Evolutionary conservation across 257 asterid species (phyloP).

Genomic region (Lycium barbarum): DNA sequence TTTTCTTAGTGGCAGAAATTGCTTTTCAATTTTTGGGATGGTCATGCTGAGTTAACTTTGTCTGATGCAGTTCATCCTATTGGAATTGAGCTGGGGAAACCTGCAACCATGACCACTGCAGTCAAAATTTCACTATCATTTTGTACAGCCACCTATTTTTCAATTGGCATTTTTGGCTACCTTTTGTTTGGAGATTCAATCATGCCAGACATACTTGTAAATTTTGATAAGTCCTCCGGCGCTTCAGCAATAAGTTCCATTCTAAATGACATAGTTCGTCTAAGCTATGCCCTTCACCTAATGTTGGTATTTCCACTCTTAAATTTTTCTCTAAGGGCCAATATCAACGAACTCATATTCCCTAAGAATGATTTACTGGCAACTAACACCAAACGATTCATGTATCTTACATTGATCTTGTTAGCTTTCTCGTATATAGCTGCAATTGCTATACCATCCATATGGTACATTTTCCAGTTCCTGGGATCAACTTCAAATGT

Average conservation of each 20-base stretch:
- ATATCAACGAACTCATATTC: too few species aligned
- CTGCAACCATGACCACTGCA: constrained; percentile 79
- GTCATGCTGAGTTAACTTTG: too few species aligned
- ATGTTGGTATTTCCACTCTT: too few species aligned
- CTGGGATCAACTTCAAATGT: constrained; percentile 90
- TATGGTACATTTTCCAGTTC: constrained; percentile 94
- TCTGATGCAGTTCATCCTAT: constrained; percentile 81
- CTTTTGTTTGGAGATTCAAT: constrained; percentile 87
- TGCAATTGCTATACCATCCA: constrained; percentile 75
- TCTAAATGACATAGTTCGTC: constrained; percentile 48
- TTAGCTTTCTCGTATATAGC: constrained; percentile 63
- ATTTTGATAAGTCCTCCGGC: constrained; percentile 68
- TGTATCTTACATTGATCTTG: constrained; percentile 56
- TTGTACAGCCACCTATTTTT: constrained; percentile 67
- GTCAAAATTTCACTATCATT: constrained; percentile 66
- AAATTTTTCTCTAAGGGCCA: too few species aligned
- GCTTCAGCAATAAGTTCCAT: constrained; percentile 50
- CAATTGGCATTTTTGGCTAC: constrained; percentile 90
- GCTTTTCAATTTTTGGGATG: too few species aligned
- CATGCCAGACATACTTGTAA: constrained; percentile 91
- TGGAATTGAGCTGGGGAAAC: constrained; percentile 86
- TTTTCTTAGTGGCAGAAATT: background rate
- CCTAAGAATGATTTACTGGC: too few species aligned
- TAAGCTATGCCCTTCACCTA: too few species aligned
- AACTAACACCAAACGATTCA: too few species aligned